phyloP scores from a whole-genome alignment of 2,329 filamentous ascomycete genomes.

The Alternaria brassicae region DNA sequence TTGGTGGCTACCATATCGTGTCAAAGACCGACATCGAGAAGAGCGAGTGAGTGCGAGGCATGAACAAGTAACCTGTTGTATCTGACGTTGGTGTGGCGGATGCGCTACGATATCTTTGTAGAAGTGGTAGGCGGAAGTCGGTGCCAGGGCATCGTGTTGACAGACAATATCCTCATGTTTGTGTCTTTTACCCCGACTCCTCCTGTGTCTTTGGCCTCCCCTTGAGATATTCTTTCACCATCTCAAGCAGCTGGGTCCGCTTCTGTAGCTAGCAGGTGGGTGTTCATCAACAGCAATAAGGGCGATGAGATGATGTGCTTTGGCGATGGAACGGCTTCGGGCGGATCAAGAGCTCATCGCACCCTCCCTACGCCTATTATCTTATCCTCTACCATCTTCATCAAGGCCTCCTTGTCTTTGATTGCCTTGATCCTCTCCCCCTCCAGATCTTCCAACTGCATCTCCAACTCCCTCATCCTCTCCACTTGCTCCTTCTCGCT shows the following conservation, averaged over 20 bases:
- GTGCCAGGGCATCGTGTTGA: neutral
- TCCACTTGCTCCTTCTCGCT: constrained; percentile 79
- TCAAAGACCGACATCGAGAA: constrained; percentile 15
- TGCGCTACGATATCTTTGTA: neutral
- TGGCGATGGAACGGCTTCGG: neutral
- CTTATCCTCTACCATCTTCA: constrained; percentile 57
- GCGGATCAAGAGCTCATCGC: constrained; percentile 13
- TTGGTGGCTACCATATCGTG: constrained; percentile 21
- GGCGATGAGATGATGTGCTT: no score
- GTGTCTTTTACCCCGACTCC: neutral
- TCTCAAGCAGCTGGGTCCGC: neutral
- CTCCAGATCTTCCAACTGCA: constrained; percentile 53
- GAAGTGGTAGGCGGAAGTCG: neutral
- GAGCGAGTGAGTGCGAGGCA: neutral
- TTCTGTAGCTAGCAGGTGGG: no score
- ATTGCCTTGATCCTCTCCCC: constrained; percentile 51
- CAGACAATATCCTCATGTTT: neutral
- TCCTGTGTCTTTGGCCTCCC: neutral
- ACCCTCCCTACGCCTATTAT: constrained; percentile 47
- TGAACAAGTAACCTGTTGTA: neutral
- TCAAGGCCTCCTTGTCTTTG: constrained; percentile 52
- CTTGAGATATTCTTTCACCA: neutral
- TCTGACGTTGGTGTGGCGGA: neutral
- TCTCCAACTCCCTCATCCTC: constrained; percentile 58
- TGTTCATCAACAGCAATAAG: no score